Conservation (phyloP, 495 filamentous ascomycete species). For the Xeromyces bisporus region DNA sequence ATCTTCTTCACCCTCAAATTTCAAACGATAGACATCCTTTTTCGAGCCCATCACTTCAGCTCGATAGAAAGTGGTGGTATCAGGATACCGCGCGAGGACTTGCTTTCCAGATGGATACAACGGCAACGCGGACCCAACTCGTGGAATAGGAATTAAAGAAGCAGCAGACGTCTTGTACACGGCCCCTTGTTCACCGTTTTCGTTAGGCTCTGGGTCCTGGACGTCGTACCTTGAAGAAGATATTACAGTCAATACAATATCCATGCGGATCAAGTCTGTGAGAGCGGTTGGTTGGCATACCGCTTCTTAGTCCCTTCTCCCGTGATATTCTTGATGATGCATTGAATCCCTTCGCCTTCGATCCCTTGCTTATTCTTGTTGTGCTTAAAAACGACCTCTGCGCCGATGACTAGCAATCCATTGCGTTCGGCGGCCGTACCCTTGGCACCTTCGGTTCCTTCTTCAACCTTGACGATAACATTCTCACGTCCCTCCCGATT, state of each 20-base stretch:
- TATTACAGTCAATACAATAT: constrained; percentile 8
- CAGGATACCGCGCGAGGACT: constrained; percentile 70
- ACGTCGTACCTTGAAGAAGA: constrained; percentile 58
- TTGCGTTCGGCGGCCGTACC: constrained; percentile 32
- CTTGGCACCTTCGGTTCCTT: constrained; percentile 34
- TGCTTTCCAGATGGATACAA: constrained; percentile 63
- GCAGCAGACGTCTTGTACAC: constrained; percentile 65
- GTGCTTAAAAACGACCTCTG: constrained; percentile 76
- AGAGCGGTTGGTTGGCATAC: constrained; percentile 18
- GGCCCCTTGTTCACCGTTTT: constrained; percentile 50
- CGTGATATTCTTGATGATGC: constrained; percentile 65
- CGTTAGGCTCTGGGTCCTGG: constrained; percentile 80
- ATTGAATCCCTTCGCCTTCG: constrained; percentile 63
- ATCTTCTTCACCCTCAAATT: constrained; percentile 79
- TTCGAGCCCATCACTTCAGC: constrained; percentile 73
- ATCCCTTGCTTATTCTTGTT: constrained; percentile 50
- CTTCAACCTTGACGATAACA: constrained; percentile 36
- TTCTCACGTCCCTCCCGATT: constrained; percentile 21
- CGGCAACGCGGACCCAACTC: constrained; percentile 35
- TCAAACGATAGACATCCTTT: constrained; percentile 45
- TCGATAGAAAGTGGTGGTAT: constrained; percentile 93
- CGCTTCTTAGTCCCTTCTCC: constrained; percentile 73
- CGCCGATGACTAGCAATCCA: constrained; percentile 44
- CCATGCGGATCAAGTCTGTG: too few relatives aligned
- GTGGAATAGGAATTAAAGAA: constrained; percentile 73